A percentile compares a stretch with the other conserved stretches of the same genome.
These are phyloP conservation scores for Suillus subalutaceus DNA, from an alignment of 768 basidiomycete genomes.

Conservation along the genomic window DNA sequence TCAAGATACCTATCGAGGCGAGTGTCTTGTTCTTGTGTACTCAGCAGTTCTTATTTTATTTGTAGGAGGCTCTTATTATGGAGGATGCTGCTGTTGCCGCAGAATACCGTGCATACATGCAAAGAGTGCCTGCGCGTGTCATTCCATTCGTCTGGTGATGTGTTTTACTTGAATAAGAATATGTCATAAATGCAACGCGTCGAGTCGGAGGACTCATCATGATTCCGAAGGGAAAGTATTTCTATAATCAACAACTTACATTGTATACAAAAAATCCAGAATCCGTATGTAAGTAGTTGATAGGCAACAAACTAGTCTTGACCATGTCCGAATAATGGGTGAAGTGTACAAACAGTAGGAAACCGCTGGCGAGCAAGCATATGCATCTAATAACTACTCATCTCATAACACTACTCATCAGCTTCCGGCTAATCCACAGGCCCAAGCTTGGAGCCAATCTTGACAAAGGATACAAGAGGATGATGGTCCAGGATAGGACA, in stretches of 20 bases:
- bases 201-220: background rate
- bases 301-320: background rate
- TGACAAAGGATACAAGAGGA: background rate
- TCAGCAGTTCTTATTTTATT: constrained; percentile 2
- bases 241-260: background rate
- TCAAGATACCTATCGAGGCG: constrained; percentile 40
- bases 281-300: background rate
- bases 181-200: background rate
- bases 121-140: constrained; percentile 29
- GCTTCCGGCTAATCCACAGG: background rate
- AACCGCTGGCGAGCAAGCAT: background rate
- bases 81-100: constrained; percentile 24
- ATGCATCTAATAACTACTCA: no score
- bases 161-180: background rate
- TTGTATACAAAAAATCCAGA: background rate
- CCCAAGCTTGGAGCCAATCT: constrained; percentile 1
- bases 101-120: constrained; percentile 35
- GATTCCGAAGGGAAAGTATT: background rate
- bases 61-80: constrained; percentile 33
- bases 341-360: background rate
- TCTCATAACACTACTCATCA: background rate
- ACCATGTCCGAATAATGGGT: background rate
- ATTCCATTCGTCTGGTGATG: constrained; percentile 36
- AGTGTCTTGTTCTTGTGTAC: background rate
- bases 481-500: background rate